These are phyloP conservation scores for Tilletia caries DNA, from an alignment of 1,284 basidiomycete species.

Conservation along the genomic window DNA sequence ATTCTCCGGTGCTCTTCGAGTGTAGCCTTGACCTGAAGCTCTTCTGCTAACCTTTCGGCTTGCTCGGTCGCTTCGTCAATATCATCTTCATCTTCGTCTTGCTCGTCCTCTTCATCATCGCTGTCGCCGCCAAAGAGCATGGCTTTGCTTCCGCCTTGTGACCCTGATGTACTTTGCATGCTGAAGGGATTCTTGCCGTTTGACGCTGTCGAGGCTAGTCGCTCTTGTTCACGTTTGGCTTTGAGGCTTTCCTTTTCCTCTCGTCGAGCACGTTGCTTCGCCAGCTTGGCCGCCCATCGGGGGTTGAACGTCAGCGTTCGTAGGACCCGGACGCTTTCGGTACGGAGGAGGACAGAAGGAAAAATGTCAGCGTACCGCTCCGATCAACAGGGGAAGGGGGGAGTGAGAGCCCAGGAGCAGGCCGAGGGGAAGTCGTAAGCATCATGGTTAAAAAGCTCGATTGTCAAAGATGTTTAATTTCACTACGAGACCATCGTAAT, in stretches of 20 bases:
- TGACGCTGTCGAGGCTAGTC: slow-evolving; percentile 17
- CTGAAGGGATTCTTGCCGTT: slow-evolving; percentile 20
- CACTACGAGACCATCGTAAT: slow-evolving; percentile 24
- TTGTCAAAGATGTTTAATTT: slow-evolving; percentile 52
- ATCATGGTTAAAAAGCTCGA: slow-evolving; percentile 53
- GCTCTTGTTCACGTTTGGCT: slow-evolving; percentile 21
- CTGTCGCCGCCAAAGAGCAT: slow-evolving; percentile 35
- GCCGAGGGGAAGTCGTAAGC: slow-evolving; percentile 23
- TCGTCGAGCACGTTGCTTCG: slow-evolving; percentile 33
- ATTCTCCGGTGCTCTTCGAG: slow-evolving; percentile 22
- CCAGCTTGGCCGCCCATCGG: slow-evolving; percentile 51
- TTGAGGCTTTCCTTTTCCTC: slow-evolving; percentile 25
- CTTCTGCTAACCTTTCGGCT: slow-evolving; percentile 39
- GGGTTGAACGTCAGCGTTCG: slow-evolving; percentile 46
- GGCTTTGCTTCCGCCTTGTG: slow-evolving; percentile 12
- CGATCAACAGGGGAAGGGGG: slow-evolving; percentile 9
- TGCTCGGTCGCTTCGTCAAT: slow-evolving; percentile 30
- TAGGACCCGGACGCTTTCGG: slow-evolving; percentile 42
- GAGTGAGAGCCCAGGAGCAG: background rate
- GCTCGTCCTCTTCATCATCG: slow-evolving; percentile 13
- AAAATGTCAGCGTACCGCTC: background rate
- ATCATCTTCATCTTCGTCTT: slow-evolving; percentile 20
- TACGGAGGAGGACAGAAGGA: slow-evolving; percentile 1
- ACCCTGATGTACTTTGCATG: background rate
- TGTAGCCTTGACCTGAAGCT: slow-evolving; percentile 48